Conservation (phyloP, 2,329 filamentous ascomycete genomes). For the Aspergillus calidoustus region DNA sequence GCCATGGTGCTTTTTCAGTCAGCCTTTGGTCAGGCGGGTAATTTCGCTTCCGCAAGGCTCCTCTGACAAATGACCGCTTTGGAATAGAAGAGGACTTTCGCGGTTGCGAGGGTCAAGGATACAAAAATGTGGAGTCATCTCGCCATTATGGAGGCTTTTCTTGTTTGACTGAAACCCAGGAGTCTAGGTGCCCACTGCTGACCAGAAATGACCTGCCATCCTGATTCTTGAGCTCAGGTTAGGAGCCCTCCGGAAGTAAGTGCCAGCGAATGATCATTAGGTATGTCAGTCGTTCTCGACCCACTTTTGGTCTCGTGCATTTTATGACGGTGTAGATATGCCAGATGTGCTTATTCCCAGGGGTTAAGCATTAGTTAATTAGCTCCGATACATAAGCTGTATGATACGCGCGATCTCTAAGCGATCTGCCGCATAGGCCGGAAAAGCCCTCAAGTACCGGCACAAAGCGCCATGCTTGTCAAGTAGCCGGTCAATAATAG, state of each 20-base stretch:
- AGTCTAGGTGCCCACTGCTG: not conserved
- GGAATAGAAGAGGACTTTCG: not conserved
- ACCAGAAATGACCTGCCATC: not conserved
- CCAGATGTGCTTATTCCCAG: not conserved
- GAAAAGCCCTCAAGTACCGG: not conserved
- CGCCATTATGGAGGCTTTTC: not conserved
- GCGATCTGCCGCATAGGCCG: not conserved
- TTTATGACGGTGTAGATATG: not conserved
- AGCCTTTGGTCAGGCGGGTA: not conserved
- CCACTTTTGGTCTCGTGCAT: not conserved
- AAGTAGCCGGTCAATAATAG: not conserved
- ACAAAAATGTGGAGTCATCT: not conserved
- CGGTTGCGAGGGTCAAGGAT: not conserved
- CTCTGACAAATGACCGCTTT: not conserved
- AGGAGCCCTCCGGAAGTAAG: not conserved
- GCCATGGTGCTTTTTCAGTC: too few relatives aligned
- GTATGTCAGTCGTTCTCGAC: not conserved
- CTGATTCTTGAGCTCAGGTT: not conserved
- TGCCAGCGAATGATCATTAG: not conserved
- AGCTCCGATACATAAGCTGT: not conserved
- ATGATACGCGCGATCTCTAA: not conserved
- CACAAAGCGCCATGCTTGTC: not conserved
- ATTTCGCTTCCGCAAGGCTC: not conserved
- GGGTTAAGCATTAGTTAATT: not conserved
- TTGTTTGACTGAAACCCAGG: not conserved